Conservation (phyloP, 192 early-diverging fungal genomes). For the Pilaira anomala region DNA sequence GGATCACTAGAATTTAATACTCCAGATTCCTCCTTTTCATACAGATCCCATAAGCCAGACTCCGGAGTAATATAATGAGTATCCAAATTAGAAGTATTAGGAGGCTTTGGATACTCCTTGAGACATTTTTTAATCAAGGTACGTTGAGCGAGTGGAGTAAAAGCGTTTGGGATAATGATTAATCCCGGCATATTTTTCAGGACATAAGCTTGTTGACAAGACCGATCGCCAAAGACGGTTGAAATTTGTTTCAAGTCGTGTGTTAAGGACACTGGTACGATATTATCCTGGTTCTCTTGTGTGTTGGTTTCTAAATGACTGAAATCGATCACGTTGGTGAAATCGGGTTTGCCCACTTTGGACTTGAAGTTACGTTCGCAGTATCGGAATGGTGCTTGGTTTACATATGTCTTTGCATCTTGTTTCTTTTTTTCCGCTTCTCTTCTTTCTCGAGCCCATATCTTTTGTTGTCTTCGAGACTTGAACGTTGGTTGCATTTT, state of each 20-base stretch:
- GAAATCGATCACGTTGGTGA: slow-evolving; percentile 56
- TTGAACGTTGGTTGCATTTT: slow-evolving; percentile 16
- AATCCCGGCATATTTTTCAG: slow-evolving; percentile 43
- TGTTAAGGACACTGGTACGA: slow-evolving; percentile 6
- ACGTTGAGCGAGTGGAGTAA: slow-evolving; percentile 71
- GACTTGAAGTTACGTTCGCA: slow-evolving; percentile 62
- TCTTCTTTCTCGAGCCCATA: slow-evolving; percentile 22
- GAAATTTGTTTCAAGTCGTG: slow-evolving; percentile 16
- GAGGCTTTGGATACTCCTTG: slow-evolving; percentile 68
- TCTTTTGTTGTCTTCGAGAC: slow-evolving; percentile 31
- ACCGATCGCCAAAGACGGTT: slow-evolving; percentile 11
- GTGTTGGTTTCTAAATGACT: slow-evolving; percentile 25
- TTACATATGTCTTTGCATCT: slow-evolving; percentile 28
- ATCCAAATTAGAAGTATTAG: slow-evolving; percentile 87
- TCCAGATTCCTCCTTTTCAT: slow-evolving; percentile 37
- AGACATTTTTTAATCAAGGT: slow-evolving; percentile 69
- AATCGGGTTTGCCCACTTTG: slow-evolving; percentile 48
- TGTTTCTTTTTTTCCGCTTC: slow-evolving; percentile 20
- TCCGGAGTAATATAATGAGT: slow-evolving; percentile 74
- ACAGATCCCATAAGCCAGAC: slow-evolving; percentile 57
- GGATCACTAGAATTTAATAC: slow-evolving; percentile 22
- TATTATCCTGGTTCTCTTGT: not conserved
- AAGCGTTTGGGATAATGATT: slow-evolving; percentile 74
- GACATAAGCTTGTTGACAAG: not conserved
- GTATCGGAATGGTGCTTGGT: slow-evolving; percentile 67